phyloP scores from a whole-genome alignment of 441 rosid species.

The Gossypium davidsonii region DNA sequence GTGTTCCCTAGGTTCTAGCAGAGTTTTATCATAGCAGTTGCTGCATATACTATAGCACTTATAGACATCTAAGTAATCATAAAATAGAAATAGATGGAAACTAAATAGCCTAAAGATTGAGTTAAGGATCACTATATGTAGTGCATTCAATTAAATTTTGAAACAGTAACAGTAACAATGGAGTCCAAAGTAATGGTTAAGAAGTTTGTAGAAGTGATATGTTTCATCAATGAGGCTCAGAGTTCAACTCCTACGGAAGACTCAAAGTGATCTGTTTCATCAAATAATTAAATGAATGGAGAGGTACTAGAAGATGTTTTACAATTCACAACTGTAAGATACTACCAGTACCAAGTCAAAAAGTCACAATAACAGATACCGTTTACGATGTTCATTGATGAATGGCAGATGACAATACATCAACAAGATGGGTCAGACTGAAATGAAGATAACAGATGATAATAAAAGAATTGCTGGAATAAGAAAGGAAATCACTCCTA shows the following conservation, averaged over 20 bases:
- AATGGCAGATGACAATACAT: neutral
- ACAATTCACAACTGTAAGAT: neutral
- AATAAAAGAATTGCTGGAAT: neutral
- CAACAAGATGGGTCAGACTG: neutral
- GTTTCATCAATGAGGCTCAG: neutral
- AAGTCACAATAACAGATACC: neutral
- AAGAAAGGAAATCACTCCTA: conserved; percentile 1
- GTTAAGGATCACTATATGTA: neutral
- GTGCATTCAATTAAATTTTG: neutral
- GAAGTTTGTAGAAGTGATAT: neutral
- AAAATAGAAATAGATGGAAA: neutral
- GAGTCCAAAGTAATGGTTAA: neutral
- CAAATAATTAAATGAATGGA: neutral
- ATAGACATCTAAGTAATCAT: neutral
- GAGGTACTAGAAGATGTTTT: neutral
- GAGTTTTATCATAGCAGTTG: neutral
- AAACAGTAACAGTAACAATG: neutral
- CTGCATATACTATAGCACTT: neutral
- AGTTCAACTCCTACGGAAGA: neutral
- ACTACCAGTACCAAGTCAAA: neutral
- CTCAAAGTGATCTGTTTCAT: neutral
- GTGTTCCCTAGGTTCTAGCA: neutral
- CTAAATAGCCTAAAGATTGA: neutral
- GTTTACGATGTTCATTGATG: neutral
- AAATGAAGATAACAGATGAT: neutral